phyloP scores from a whole-genome alignment of 2,329 filamentous ascomycete species.

The Arthrobotrys musiformis region DNA sequence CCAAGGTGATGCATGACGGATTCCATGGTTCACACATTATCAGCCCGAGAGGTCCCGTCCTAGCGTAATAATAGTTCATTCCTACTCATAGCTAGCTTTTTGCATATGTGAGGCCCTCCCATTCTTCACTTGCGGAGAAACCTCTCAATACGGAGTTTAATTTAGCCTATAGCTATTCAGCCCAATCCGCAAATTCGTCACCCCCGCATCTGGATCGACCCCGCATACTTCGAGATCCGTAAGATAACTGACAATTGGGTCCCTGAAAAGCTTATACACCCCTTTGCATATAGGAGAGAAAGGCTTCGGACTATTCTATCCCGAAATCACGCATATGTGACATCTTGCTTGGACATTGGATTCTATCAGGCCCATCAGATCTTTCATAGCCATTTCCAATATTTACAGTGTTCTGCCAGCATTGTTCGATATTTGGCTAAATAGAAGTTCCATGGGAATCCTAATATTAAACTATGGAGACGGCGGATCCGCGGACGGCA shows the following conservation, averaged over 20 bases:
- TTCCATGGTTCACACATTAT: neutral
- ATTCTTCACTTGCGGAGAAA: neutral
- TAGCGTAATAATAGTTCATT: neutral
- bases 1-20: neutral
- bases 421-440: conserved; percentile 15
- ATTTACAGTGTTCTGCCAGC: neutral
- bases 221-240: conserved; percentile 6
- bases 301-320: conserved; percentile 2
- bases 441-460: neutral
- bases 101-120: neutral
- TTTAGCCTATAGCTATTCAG: conserved; percentile 11
- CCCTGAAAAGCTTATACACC: neutral
- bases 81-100: no score
- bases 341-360: neutral
- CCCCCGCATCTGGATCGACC: conserved; percentile 5
- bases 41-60: neutral
- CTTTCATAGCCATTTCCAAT: no score
- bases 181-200: neutral
- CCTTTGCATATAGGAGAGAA: neutral
- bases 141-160: neutral
- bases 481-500: neutral
- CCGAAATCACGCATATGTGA: neutral
- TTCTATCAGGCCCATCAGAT: no score
- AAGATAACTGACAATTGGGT: neutral
- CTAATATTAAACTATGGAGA: neutral